Evolutionary conservation across 2,329 filamentous ascomycete species (phyloP).

Genomic region (Xylaria sp.): DNA sequence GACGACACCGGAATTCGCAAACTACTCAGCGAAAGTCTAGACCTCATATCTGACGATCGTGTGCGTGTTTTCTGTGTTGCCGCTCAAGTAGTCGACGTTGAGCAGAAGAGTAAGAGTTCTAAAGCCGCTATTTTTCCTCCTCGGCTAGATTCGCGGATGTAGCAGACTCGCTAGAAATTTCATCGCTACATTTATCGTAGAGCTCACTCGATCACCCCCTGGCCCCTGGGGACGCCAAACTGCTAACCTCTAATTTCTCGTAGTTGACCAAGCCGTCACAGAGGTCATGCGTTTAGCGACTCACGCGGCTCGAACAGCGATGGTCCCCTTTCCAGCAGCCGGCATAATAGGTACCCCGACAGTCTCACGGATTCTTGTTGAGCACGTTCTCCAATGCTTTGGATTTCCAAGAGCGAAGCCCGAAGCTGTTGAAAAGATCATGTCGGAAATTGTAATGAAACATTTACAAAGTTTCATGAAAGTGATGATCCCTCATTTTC

Average conservation of each 20-base stretch:
- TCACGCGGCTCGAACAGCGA: slow-evolving; percentile 20
- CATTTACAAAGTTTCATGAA: slow-evolving; percentile 15
- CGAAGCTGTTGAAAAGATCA: slow-evolving; percentile 23
- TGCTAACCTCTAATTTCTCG: too few species aligned
- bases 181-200: too few species aligned
- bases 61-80: slow-evolving; percentile 26
- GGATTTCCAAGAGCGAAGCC: slow-evolving; percentile 19
- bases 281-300: slow-evolving; percentile 22
- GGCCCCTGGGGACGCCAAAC: too few species aligned
- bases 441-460: slow-evolving; percentile 17
- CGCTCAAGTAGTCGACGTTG: slow-evolving; percentile 22
- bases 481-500: slow-evolving; percentile 15
- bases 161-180: too few species aligned
- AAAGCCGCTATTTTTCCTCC: too few species aligned
- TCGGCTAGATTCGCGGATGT: too few species aligned
- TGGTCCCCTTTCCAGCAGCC: slow-evolving; percentile 19
- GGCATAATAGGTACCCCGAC: slow-evolving; percentile 18
- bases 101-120: too few species aligned
- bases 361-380: slow-evolving; percentile 19
- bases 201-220: too few species aligned
- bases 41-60: slow-evolving; percentile 20
- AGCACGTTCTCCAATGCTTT: slow-evolving; percentile 22
- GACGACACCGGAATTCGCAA: slow-evolving; percentile 11
- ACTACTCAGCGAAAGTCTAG: slow-evolving; percentile 11
- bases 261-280: slow-evolving; percentile 24